A percentile compares a stretch with the other conserved stretches of the same genome.
phyloP scores from a whole-genome alignment of 345 rosid genomes.

The Pseudoturritis turrita region DNA sequence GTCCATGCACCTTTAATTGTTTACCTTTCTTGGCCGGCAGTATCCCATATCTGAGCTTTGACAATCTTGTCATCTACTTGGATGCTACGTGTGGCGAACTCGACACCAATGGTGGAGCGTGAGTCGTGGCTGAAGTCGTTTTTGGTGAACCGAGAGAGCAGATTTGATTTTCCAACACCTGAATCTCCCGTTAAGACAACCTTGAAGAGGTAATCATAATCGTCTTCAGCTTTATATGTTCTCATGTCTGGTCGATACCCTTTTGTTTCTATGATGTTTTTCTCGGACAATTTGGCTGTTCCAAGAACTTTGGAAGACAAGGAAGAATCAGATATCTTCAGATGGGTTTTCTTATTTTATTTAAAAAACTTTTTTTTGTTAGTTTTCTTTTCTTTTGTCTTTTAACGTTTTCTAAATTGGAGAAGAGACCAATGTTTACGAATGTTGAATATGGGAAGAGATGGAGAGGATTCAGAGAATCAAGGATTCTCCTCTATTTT shows the following conservation, averaged over 20 bases:
- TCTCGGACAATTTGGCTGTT: background rate
- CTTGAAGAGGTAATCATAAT: slow-evolving; percentile 68
- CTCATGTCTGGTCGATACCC: slow-evolving; percentile 32
- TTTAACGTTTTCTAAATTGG: slow-evolving; percentile 4
- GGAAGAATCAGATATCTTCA: background rate
- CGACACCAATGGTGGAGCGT: slow-evolving; percentile 83
- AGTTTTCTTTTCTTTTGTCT: background rate
- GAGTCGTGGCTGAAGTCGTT: slow-evolving; percentile 85
- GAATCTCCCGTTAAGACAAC: slow-evolving; percentile 81
- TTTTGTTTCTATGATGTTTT: background rate
- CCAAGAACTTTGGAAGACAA: slow-evolving; percentile 2
- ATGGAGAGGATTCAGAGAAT: slow-evolving; percentile 16
- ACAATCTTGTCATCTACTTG: slow-evolving; percentile 68
- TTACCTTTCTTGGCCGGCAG: slow-evolving; percentile 89
- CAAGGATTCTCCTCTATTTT: slow-evolving; percentile 19
- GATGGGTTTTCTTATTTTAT: no score
- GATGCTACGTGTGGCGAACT: slow-evolving; percentile 77
- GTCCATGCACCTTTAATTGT: background rate
- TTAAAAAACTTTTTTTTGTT: no score
- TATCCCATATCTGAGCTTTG: slow-evolving; percentile 95
- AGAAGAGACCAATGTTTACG: background rate
- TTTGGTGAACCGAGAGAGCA: slow-evolving; percentile 63
- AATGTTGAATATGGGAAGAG: background rate
- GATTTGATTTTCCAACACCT: slow-evolving; percentile 78
- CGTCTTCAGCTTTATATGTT: slow-evolving; percentile 57